Base-by-base conservation (phyloP, 768 basidiomycete species). In the Phlebiopsis flavidoalba region DNA sequence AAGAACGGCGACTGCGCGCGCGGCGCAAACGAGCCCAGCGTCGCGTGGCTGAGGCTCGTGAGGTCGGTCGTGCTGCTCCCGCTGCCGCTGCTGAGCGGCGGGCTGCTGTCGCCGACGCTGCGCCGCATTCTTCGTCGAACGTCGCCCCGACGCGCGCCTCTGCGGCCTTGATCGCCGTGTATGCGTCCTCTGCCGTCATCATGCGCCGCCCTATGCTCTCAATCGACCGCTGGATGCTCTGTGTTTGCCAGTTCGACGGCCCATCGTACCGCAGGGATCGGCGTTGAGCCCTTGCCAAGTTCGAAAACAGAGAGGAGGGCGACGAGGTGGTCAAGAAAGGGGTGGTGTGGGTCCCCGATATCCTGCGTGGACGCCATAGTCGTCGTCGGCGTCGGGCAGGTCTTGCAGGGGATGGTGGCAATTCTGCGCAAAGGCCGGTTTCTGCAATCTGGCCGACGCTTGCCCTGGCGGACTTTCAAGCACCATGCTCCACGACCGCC, bases 251-350 rank as follows among this genome's bases (percentile, higher is more conserved):
- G 71, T 84, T 79, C 56, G 73, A 61, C 5, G 82, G 82, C 0
- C 85, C 86, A 67, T 80, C 74, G 69, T 84, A 85, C 53, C 75
- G 75, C 35, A n/a, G 84, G 83, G 61, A 76, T 71, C 45, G 84
- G 81, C n/a, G 77, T 74, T 14, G 77, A 74, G 7, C 67, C 63
- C 21, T 82, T 81, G 52, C 82, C 81, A 51, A 81, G 77, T 61
- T 86, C 83, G 67, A 84, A 87, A 53, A 83, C 72, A 17, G 85
- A 85, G 31, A 87, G 74, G 8, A 85, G 71, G 22, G 83, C 79
- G 62, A 84, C 76, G 52, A 87, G 81, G 67, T 87, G 81, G 0
- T 79, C 75, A 48, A 81, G 62, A 64, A 84, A 84, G 11, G 75
- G 74, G 63, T 76, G 74, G 15, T 69, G 61, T 15, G 60, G 62